Evolutionary conservation across 2,329 filamentous ascomycete genomes (phyloP).

Genomic region (Exophiala sideris): DNA sequence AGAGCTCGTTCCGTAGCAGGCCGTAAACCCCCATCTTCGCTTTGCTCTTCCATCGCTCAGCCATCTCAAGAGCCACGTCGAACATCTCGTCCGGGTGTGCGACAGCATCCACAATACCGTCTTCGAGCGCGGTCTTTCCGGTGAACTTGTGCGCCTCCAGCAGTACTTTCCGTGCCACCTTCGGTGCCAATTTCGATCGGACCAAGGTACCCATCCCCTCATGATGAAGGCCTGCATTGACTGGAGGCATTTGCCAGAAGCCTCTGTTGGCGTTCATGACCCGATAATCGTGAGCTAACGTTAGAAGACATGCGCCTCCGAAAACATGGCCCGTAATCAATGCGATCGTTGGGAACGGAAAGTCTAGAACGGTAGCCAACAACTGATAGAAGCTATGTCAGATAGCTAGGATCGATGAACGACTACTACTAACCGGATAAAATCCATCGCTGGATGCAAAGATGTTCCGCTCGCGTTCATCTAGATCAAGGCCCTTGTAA

Average conservation of each 20-base stretch:
- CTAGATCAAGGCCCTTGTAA: constrained; percentile 40
- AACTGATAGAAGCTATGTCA: constrained; percentile 4
- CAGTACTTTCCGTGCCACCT: constrained; percentile 53
- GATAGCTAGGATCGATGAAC: not conserved
- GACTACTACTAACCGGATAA: constrained; percentile 48
- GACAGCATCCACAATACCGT: constrained; percentile 53
- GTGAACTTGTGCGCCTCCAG: constrained; percentile 55
- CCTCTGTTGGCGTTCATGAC: constrained; percentile 46
- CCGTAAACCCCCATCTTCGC: constrained; percentile 44
- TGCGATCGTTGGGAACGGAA: constrained; percentile 47
- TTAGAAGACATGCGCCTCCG: constrained; percentile 47
- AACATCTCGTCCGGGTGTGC: constrained; percentile 49
- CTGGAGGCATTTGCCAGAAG: constrained; percentile 50
- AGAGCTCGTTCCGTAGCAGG: constrained; percentile 50
- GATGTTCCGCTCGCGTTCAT: constrained; percentile 46
- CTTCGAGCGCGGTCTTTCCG: constrained; percentile 47
- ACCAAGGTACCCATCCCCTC: constrained; percentile 52
- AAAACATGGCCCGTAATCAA: constrained; percentile 48
- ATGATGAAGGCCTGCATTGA: constrained; percentile 54
- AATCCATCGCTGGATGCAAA: constrained; percentile 57
- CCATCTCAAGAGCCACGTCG: constrained; percentile 42
- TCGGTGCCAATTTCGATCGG: constrained; percentile 49
- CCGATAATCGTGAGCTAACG: constrained; percentile 46
- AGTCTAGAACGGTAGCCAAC: constrained; percentile 40
- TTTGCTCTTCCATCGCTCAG: constrained; percentile 38